phyloP scores from a whole-genome alignment of 2,329 filamentous ascomycete species.

The Alternaria novae-zelandiae region DNA sequence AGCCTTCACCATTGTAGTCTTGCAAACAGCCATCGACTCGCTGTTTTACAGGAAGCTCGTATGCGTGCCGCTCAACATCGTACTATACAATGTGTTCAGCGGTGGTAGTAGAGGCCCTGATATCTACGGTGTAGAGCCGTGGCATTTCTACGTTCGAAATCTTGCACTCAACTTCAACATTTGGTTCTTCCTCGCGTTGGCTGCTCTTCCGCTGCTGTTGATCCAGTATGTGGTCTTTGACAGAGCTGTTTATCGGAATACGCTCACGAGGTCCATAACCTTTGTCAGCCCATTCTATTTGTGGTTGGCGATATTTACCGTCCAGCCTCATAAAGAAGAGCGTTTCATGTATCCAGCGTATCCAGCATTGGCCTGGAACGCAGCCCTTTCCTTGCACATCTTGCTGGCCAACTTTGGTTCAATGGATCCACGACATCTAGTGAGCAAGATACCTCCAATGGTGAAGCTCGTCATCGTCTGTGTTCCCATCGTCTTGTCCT shows the following conservation, averaged over 20 bases:
- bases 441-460: constrained; percentile 74
- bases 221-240: constrained; percentile 72
- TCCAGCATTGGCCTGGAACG: constrained; percentile 87
- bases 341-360: constrained; percentile 98
- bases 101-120: constrained; percentile 79
- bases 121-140: constrained; percentile 94
- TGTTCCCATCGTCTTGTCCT: constrained; percentile 66
- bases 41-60: constrained; percentile 84
- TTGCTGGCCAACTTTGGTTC: constrained; percentile 77
- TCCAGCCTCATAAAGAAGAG: constrained; percentile 97
- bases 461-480: constrained; percentile 72
- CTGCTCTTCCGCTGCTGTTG: constrained; percentile 75
- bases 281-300: constrained; percentile 89
- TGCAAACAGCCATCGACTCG: constrained; percentile 75
- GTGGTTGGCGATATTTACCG: constrained; percentile 89
- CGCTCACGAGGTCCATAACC: constrained; percentile 75
- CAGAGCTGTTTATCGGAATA: constrained; percentile 69
- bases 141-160: constrained; percentile 96
- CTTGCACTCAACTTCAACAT: constrained; percentile 92
- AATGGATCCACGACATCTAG: constrained; percentile 68
- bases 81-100: constrained; percentile 93
- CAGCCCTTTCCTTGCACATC: constrained; percentile 83
- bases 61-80: constrained; percentile 87
- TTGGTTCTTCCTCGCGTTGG: constrained; percentile 83
- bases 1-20: constrained; percentile 68